Conservation (phyloP, 176 grass and related monocot genomes). For the Lolium multiflorum region DNA sequence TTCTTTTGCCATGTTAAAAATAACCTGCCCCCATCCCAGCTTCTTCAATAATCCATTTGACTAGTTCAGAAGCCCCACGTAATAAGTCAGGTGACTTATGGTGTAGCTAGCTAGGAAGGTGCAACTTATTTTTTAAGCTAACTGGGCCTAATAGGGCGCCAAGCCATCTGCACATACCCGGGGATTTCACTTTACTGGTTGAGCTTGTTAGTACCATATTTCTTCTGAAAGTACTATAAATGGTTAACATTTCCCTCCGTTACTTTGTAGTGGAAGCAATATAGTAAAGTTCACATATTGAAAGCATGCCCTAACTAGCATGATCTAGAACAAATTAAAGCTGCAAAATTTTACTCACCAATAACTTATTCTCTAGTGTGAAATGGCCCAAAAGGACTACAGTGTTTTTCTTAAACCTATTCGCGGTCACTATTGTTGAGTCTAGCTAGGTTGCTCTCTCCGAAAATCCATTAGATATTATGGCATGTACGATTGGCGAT, state of each 20-base stretch:
- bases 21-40: too few relatives aligned
- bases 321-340: too few relatives aligned
- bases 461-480: neutral
- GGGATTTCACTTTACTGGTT: too few relatives aligned
- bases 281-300: neutral
- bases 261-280: neutral
- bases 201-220: neutral
- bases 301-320: neutral
- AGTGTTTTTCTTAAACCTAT: neutral
- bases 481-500: neutral
- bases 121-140: too few relatives aligned
- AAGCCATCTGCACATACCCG: neutral
- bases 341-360: neutral
- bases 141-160: too few relatives aligned
- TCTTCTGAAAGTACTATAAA: neutral
- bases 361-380: neutral
- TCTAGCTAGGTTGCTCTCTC: neutral
- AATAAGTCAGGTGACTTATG: too few relatives aligned
- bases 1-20: too few relatives aligned
- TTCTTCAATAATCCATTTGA: too few relatives aligned
- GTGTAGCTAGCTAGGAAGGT: too few relatives aligned
- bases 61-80: too few relatives aligned
- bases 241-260: neutral
- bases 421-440: neutral
- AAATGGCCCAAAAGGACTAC: neutral